phyloP scores from a whole-genome alignment of 306 rosid genomes.

The Castanopsis chinensis region DNA sequence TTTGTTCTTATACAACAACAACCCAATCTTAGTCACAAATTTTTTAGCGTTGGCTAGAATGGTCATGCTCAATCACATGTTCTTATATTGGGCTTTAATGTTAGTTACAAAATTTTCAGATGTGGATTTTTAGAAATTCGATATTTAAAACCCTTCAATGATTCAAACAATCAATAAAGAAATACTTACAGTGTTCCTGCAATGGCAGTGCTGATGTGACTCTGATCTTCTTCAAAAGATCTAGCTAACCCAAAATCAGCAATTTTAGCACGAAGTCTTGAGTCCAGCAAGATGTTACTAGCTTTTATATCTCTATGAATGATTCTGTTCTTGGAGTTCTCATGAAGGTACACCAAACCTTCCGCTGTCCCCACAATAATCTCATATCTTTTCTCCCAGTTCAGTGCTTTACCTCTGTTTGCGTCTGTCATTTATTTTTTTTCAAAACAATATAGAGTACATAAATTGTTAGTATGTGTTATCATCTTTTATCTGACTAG shows the following conservation, averaged over 20 bases:
- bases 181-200: slow-evolving; percentile 85
- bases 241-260: slow-evolving; percentile 98
- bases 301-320: slow-evolving; percentile 95
- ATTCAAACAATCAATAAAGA: background rate
- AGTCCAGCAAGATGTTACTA: slow-evolving; percentile 81
- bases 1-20: background rate
- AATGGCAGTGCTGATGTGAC: slow-evolving; percentile 91
- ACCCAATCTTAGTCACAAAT: no score
- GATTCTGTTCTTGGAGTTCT: slow-evolving; percentile 62
- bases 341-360: slow-evolving; percentile 81
- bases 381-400: slow-evolving; percentile 80
- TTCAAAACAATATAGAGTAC: slow-evolving; percentile 8
- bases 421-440: slow-evolving; percentile 39
- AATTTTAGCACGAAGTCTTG: slow-evolving; percentile 75
- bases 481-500: background rate
- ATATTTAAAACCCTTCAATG: background rate
- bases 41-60: no score
- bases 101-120: background rate
- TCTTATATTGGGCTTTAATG: background rate
- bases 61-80: background rate
- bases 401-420: slow-evolving; percentile 57
- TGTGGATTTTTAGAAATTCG: background rate
- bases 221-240: slow-evolving; percentile 79
- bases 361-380: slow-evolving; percentile 75
- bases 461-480: background rate